Evolutionary conservation across 148 eudicot species (phyloP).

Genomic region (Limonium bicolor): DNA sequence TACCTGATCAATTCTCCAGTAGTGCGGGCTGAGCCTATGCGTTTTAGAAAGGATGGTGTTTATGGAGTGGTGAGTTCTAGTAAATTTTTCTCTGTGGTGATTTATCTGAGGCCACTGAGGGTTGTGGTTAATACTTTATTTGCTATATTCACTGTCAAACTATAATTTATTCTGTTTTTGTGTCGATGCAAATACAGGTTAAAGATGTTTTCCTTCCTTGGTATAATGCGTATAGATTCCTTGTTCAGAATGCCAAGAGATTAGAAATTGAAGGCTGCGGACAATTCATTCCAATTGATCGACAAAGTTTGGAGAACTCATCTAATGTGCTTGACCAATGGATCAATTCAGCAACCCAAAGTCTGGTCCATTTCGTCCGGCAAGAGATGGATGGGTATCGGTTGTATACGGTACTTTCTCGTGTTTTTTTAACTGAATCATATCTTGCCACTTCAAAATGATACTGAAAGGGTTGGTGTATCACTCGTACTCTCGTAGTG

Average conservation of each 20-base stretch:
- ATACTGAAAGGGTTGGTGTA: no score
- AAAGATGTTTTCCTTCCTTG: conserved; percentile 98
- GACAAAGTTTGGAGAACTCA: conserved; percentile 36
- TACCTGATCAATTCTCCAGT: conserved; percentile 94
- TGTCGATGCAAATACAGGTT: conserved; percentile 28
- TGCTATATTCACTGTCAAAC: not conserved
- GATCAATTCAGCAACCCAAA: conserved; percentile 94
- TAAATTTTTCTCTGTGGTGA: no score
- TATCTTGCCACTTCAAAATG: not conserved
- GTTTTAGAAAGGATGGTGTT: conserved; percentile 90
- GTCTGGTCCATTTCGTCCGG: conserved; percentile 83
- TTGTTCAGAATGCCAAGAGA: conserved; percentile 93
- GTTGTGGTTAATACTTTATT: no score
- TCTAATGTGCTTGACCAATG: conserved; percentile 98
- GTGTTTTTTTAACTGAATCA: not conserved
- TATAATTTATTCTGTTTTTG: conserved; percentile 1
- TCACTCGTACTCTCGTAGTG: no score
- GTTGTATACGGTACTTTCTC: conserved; percentile 57
- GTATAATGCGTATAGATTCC: conserved; percentile 98
- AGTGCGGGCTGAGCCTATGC: conserved; percentile 94
- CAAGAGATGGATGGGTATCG: conserved; percentile 96
- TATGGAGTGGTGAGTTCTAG: conserved; percentile 51
- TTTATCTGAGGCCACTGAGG: no score
- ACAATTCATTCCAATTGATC: conserved; percentile 53
- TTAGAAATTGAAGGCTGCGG: conserved; percentile 81